Percentiles rank a stretch among this genome's conserved stretches.
These are phyloP conservation scores for Podospora comata DNA, from an alignment of 495 filamentous ascomycete species.

Conservation along the genomic window DNA sequence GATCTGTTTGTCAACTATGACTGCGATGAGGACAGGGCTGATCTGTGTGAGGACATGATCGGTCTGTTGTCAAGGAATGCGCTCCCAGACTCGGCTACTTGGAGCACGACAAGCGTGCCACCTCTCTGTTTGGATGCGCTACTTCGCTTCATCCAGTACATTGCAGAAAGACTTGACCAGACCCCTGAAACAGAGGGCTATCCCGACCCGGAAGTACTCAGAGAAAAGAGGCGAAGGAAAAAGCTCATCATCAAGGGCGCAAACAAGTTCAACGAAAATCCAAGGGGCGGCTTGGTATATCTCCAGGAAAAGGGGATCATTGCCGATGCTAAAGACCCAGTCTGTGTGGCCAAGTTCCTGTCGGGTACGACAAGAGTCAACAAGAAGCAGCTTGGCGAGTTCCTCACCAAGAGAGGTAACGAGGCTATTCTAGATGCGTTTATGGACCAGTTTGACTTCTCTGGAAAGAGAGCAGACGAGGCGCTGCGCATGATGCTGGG, in stretches of 20 bases:
- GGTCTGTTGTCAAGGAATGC: constrained; percentile 90
- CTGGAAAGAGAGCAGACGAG: constrained; percentile 81
- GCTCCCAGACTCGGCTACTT: constrained; percentile 95
- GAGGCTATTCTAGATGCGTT: constrained; percentile 78
- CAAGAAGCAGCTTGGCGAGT: constrained; percentile 89
- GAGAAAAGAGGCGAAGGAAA: constrained; percentile 71
- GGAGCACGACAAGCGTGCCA: constrained; percentile 98
- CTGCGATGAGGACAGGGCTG: constrained; percentile 86
- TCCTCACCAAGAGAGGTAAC: constrained; percentile 83
- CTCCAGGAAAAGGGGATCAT: constrained; percentile 82
- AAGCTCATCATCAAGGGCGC: constrained; percentile 84
- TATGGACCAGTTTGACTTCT: constrained; percentile 81
- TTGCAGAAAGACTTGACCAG: constrained; percentile 81
- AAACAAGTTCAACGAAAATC: constrained; percentile 90
- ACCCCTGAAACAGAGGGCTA: constrained; percentile 61
- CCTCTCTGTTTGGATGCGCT: constrained; percentile 91
- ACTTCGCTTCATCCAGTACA: constrained; percentile 83
- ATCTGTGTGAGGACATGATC: constrained; percentile 93
- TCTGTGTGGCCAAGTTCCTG: constrained; percentile 73
- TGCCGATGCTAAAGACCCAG: constrained; percentile 65
- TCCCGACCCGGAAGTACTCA: constrained; percentile 61
- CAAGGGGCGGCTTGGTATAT: constrained; percentile 84
- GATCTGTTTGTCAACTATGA: constrained; percentile 98
- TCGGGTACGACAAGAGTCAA: constrained; percentile 82
- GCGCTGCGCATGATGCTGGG: constrained; percentile 82